Evolutionary conservation across 257 asterid genomes (phyloP).

Genomic region (Nicotiana tabacum): DNA sequence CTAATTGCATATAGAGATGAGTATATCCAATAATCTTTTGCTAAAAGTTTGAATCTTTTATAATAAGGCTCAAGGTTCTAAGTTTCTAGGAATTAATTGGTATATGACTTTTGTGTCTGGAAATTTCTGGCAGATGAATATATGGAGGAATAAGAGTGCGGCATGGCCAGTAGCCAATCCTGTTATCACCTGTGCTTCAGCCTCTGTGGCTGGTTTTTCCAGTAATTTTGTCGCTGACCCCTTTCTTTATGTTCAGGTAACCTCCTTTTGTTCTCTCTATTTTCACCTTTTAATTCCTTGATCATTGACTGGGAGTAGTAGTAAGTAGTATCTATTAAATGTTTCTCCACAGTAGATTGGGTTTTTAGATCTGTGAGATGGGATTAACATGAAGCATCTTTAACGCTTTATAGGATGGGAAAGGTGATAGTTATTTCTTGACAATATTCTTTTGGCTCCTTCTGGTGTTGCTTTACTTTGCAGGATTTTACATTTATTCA

Average conservation of each 20-base stretch:
- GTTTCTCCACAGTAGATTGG: background rate
- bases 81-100: background rate
- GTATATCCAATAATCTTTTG: background rate
- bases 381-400: background rate
- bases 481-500: background rate
- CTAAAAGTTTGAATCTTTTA: background rate
- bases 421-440: constrained; percentile 12
- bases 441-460: constrained; percentile 10
- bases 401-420: constrained; percentile 7
- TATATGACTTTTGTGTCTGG: constrained; percentile 6
- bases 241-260: constrained; percentile 51
- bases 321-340: background rate
- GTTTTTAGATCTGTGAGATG: background rate
- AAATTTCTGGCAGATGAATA: constrained; percentile 42
- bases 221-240: constrained; percentile 80
- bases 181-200: constrained; percentile 61
- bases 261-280: background rate
- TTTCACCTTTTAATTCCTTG: background rate
- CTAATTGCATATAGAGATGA: background rate
- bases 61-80: background rate
- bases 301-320: background rate
- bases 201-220: constrained; percentile 55
- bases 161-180: constrained; percentile 83
- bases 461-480: background rate
- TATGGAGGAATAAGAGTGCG: constrained; percentile 52